Evolutionary conservation across 768 basidiomycete species (phyloP).

Genomic region (Boletus sp.): DNA sequence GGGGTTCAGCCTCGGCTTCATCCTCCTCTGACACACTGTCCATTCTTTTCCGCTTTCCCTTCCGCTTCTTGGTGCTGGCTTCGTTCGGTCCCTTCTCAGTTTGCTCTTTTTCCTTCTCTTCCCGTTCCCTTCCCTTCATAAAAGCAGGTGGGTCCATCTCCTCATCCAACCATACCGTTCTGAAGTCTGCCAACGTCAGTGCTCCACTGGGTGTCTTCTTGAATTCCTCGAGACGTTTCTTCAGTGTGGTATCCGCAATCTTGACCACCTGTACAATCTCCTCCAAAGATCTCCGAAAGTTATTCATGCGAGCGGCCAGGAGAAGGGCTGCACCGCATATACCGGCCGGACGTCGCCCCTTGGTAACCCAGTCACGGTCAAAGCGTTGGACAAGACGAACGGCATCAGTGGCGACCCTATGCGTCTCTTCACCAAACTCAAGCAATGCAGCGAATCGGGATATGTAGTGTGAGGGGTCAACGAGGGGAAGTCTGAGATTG

Average conservation of each 20-base stretch:
- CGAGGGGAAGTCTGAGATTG: slow-evolving; percentile 79
- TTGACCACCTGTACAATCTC: slow-evolving; percentile 99
- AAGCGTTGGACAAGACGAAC: slow-evolving; percentile 92
- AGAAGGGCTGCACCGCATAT: slow-evolving; percentile 96
- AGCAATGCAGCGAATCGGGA: slow-evolving; percentile 92
- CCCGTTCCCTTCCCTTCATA: slow-evolving; percentile 70
- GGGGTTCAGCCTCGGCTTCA: slow-evolving; percentile 12
- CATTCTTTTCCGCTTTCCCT: slow-evolving; percentile 41
- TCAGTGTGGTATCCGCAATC: slow-evolving; percentile 93
- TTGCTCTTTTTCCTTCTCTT: slow-evolving; percentile 52
- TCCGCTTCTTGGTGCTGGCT: slow-evolving; percentile 28
- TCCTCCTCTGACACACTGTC: slow-evolving; percentile 38
- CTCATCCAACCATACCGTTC: slow-evolving; percentile 87
- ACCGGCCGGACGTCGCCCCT: slow-evolving; percentile 92
- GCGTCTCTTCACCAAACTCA: slow-evolving; percentile 94
- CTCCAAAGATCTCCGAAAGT: slow-evolving; percentile 87
- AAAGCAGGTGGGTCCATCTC: slow-evolving; percentile 92
- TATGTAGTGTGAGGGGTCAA: slow-evolving; percentile 97
- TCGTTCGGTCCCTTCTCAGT: slow-evolving; percentile 33
- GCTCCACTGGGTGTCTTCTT: slow-evolving; percentile 83
- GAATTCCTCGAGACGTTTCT: slow-evolving; percentile 94
- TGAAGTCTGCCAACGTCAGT: slow-evolving; percentile 85
- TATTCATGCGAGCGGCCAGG: slow-evolving; percentile 97
- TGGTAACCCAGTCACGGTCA: slow-evolving; percentile 96
- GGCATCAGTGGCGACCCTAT: slow-evolving; percentile 90